phyloP scores from a whole-genome alignment of 768 basidiomycete species.

The Glaciozyma martinii region DNA sequence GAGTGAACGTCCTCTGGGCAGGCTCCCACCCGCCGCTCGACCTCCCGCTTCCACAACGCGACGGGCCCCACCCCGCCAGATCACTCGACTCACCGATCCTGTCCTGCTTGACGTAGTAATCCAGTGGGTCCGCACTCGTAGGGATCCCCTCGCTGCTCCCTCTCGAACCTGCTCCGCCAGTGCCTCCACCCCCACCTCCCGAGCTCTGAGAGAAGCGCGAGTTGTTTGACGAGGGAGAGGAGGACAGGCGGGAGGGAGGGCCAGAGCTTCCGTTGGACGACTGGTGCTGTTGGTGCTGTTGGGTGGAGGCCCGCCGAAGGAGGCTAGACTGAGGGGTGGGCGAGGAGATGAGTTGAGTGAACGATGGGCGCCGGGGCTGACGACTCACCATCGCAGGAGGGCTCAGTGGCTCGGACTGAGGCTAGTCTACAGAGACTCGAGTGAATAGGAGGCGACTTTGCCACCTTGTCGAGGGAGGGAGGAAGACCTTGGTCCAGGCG shows the following conservation, averaged over 20 bases:
- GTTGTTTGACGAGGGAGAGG: not conserved
- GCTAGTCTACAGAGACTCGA: too few relatives aligned
- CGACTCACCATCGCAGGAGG: too few relatives aligned
- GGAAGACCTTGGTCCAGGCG: too few relatives aligned
- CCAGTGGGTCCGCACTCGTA: slow-evolving; percentile 65
- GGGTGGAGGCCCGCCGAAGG: slow-evolving; percentile 1
- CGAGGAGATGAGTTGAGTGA: too few relatives aligned
- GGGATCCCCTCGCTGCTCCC: not conserved
- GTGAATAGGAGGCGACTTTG: too few relatives aligned
- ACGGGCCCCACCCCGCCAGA: not conserved
- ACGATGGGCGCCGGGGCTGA: too few relatives aligned
- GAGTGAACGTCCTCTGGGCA: slow-evolving; percentile 8
- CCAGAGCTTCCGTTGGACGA: not conserved
- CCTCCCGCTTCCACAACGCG: not conserved
- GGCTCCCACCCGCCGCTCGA: not conserved
- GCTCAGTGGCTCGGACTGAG: too few relatives aligned
- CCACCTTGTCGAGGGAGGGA: too few relatives aligned
- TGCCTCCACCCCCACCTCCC: not conserved
- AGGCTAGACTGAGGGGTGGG: not conserved
- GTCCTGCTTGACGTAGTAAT: slow-evolving; percentile 93
- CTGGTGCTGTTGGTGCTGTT: not conserved
- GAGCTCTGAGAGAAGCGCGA: not conserved
- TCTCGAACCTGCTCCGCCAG: not conserved
- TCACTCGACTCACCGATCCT: slow-evolving; percentile 63
- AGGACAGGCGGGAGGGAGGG: not conserved